Evolutionary conservation across 2,329 filamentous ascomycete genomes (phyloP).

Genomic region (Xenoacremonium recifei): DNA sequence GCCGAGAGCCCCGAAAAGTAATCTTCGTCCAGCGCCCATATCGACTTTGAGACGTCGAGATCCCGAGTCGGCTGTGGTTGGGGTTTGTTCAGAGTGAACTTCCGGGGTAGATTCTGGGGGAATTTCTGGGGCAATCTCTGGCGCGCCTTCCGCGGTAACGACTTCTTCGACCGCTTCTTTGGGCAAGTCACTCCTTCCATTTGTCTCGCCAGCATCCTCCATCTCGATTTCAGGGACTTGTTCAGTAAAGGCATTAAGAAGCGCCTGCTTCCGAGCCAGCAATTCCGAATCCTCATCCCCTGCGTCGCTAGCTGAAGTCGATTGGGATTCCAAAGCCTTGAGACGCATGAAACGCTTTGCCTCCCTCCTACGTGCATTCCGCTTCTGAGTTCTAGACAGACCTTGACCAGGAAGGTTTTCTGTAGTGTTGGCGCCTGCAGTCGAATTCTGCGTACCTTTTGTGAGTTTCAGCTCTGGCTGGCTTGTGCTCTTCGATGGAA

Average conservation of each 20-base stretch:
- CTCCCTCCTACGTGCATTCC: conserved; percentile 49
- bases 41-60: conserved; percentile 31
- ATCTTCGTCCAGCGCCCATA: conserved; percentile 61
- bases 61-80: conserved; percentile 6
- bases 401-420: conserved; percentile 32
- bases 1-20: conserved; percentile 72
- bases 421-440: not conserved
- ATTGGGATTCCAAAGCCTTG: conserved; percentile 16
- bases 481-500: not conserved
- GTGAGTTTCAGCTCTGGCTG: conserved; percentile 3
- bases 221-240: conserved; percentile 6
- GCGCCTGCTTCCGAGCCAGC: conserved; percentile 38
- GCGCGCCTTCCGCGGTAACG: conserved; percentile 5
- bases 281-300: conserved; percentile 27
- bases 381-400: conserved; percentile 45
- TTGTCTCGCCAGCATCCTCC: no score
- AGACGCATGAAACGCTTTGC: conserved; percentile 26
- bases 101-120: no score
- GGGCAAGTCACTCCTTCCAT: no score
- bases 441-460: not conserved
- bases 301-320: conserved; percentile 9
- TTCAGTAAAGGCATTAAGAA: conserved; percentile 32
- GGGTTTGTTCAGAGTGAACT: conserved; percentile 3
- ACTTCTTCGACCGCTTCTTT: conserved; percentile 1
- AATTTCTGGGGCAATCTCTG: conserved; percentile 2